Conservation (phyloP, 2,329 filamentous ascomycete species). For the Hymenoscyphus fraxineus region DNA sequence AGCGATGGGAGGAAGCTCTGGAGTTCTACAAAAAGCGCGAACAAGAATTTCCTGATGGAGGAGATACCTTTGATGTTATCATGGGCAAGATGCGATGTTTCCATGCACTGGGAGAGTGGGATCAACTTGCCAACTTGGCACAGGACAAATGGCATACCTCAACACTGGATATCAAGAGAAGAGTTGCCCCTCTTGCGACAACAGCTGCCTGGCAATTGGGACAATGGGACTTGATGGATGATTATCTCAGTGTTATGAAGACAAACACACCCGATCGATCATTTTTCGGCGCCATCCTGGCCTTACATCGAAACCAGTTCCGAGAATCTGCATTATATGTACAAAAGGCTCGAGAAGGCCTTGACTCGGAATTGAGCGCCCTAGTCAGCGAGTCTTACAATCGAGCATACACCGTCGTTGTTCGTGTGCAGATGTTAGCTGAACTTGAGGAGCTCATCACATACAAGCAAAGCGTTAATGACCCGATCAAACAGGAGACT, state of each 20-base stretch:
- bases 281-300: constrained; percentile 95
- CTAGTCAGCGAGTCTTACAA: constrained; percentile 98
- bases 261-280: constrained; percentile 87
- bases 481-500: constrained; percentile 81
- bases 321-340: constrained; percentile 86
- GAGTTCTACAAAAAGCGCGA: constrained; percentile 89
- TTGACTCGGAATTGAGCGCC: constrained; percentile 93
- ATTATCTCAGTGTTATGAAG: constrained; percentile 93
- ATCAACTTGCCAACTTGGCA: constrained; percentile 80
- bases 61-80: constrained; percentile 92
- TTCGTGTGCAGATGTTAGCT: constrained; percentile 97
- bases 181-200: constrained; percentile 89
- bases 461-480: constrained; percentile 83
- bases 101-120: constrained; percentile 96
- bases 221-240: constrained; percentile 98
- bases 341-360: constrained; percentile 83
- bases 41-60: constrained; percentile 63
- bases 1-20: constrained; percentile 96
- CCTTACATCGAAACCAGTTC: constrained; percentile 94
- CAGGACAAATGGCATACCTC: constrained; percentile 94
- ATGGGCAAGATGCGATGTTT: constrained; percentile 99
- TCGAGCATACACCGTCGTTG: constrained; percentile 94
- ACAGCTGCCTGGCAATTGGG: constrained; percentile 94
- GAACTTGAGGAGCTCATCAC: constrained; percentile 97
- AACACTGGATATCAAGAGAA: constrained; percentile 77